These are phyloP conservation scores for Neurospora discreta DNA, from an alignment of 495 filamentous ascomycete genomes.

Conservation along the genomic window DNA sequence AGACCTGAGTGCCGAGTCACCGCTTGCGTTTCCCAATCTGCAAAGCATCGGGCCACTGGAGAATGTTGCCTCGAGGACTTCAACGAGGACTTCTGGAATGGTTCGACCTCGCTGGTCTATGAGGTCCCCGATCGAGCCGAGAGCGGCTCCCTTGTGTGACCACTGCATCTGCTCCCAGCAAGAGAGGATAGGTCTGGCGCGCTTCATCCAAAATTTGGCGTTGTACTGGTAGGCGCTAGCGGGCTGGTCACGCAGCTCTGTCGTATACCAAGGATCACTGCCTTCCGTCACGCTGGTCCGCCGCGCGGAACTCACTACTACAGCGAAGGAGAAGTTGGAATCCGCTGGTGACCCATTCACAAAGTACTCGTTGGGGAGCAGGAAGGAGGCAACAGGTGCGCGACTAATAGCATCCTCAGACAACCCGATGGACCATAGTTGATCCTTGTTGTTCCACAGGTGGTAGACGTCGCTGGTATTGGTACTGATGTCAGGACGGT, in stretches of 20 bases:
- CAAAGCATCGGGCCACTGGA: not conserved
- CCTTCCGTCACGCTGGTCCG: not conserved
- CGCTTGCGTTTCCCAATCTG: not conserved
- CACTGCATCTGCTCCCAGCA: not conserved
- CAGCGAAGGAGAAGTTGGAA: not conserved
- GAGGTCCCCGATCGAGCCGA: not conserved
- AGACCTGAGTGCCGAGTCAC: not conserved
- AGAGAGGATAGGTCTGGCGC: not conserved
- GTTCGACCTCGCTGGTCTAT: not conserved
- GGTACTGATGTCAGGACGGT: not conserved
- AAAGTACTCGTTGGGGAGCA: not conserved
- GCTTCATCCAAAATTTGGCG: not conserved
- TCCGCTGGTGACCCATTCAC: too few relatives aligned
- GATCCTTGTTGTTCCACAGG: not conserved
- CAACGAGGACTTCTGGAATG: not conserved
- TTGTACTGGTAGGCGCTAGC: not conserved
- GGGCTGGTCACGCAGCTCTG: not conserved
- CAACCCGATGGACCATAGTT: not conserved
- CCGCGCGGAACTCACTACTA: not conserved
- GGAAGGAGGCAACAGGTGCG: not conserved
- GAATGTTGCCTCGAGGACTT: not conserved
- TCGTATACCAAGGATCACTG: not conserved
- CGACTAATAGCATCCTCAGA: not conserved
- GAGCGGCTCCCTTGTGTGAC: not conserved
- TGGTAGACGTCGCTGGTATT: not conserved